Conservation (phyloP, 2,329 filamentous ascomycete genomes). For the Hymenoscyphus linearis region DNA sequence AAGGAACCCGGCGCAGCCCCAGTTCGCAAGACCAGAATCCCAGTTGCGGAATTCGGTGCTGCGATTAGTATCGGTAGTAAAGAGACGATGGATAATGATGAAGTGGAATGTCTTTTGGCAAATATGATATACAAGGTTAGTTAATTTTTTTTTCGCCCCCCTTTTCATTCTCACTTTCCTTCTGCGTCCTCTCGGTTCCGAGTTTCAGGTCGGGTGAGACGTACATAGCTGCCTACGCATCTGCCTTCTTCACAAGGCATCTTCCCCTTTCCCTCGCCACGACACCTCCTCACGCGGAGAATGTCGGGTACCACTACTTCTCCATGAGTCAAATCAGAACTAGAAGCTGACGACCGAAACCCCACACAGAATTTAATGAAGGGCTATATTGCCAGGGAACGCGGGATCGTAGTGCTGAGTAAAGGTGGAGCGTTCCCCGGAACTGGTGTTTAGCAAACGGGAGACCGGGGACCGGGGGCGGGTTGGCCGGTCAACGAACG, state of each 20-base stretch:
- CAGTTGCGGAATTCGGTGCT: slow-evolving; percentile 76
- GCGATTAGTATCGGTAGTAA: slow-evolving; percentile 70
- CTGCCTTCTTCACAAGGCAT: slow-evolving; percentile 13
- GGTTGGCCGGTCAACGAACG: slow-evolving; percentile 7
- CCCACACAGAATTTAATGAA: slow-evolving; percentile 60
- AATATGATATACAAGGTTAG: slow-evolving; percentile 99
- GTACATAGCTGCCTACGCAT: background rate
- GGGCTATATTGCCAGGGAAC: slow-evolving; percentile 91
- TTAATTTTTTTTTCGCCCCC: slow-evolving; percentile 31
- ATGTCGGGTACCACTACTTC: slow-evolving; percentile 8
- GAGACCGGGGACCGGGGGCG: too few species aligned
- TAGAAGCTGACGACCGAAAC: slow-evolving; percentile 10
- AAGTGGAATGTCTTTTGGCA: slow-evolving; percentile 90
- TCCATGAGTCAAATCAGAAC: slow-evolving; percentile 8
- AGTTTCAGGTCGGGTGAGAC: background rate
- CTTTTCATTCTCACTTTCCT: slow-evolving; percentile 2
- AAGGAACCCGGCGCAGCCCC: slow-evolving; percentile 62
- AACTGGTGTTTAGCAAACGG: slow-evolving; percentile 56
- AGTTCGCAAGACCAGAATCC: slow-evolving; percentile 69
- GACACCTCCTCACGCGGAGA: slow-evolving; percentile 6
- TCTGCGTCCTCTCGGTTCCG: background rate
- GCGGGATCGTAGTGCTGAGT: slow-evolving; percentile 84
- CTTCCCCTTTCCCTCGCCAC: slow-evolving; percentile 9
- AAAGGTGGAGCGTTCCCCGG: slow-evolving; percentile 92
- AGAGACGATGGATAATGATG: slow-evolving; percentile 72